phyloP scores from a whole-genome alignment of 768 basidiomycete species.

The Cystofilobasidium ferigula region DNA sequence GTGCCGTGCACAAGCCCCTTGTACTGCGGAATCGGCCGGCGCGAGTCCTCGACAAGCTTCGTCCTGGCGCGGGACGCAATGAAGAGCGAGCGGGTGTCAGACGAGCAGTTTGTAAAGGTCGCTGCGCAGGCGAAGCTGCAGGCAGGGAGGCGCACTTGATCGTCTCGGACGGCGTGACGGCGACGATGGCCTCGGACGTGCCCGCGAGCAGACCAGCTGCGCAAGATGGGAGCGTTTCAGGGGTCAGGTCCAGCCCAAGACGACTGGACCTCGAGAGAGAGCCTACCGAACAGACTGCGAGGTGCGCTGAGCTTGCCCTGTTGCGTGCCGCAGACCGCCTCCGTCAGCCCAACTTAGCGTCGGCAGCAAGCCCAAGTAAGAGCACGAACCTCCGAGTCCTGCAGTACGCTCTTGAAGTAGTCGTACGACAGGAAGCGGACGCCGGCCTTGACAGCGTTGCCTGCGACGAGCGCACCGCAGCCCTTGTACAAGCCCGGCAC shows the following conservation, averaged over 20 bases:
- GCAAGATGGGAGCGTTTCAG: neutral
- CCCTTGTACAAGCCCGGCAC: constrained; percentile 83
- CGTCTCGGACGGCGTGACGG: constrained; percentile 94
- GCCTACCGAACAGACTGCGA: constrained; percentile 64
- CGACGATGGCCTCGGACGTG: constrained; percentile 80
- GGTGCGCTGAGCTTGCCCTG: constrained; percentile 87
- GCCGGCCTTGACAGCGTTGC: constrained; percentile 87
- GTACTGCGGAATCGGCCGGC: constrained; percentile 71
- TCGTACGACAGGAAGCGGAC: constrained; percentile 94
- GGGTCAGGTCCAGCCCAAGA: neutral
- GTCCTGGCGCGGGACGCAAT: constrained; percentile 50
- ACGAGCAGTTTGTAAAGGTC: neutral
- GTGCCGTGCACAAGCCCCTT: constrained; percentile 81
- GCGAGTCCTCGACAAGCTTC: constrained; percentile 90
- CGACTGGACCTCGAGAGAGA: neutral
- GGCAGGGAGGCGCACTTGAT: constrained; percentile 58
- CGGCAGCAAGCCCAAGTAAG: neutral
- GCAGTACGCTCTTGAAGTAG: constrained; percentile 70
- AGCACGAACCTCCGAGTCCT: constrained; percentile 61
- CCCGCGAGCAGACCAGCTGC: constrained; percentile 57
- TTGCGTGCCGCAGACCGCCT: neutral
- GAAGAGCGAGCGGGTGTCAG: neutral
- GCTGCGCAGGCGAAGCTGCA: neutral
- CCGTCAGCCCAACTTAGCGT: neutral
- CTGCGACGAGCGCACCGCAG: constrained; percentile 75